Conservation (phyloP, 805 yeast species). For the Debaryomyces tyrocola region DNA sequence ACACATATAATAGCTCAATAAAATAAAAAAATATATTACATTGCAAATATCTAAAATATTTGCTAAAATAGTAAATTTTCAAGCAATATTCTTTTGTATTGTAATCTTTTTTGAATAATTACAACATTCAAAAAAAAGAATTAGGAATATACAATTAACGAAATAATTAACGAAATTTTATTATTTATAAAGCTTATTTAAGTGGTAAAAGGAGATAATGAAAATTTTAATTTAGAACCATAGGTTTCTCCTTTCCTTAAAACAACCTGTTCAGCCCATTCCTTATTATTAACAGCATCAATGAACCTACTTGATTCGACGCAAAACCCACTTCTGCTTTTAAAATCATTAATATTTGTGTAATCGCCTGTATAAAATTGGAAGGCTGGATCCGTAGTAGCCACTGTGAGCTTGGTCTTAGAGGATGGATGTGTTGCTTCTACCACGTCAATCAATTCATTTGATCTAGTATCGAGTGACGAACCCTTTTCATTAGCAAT, state of each 20-base stretch:
- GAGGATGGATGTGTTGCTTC: conserved; percentile 48
- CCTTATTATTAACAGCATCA: conserved; percentile 48
- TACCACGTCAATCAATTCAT: conserved; percentile 34
- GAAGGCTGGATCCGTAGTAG: conserved; percentile 65
- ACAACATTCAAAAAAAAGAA: no score
- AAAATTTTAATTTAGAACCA: conserved; percentile 45
- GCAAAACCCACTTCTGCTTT: conserved; percentile 55
- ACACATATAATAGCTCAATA: no score
- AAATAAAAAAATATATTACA: no score
- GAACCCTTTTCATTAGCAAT: conserved; percentile 39
- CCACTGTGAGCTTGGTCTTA: conserved; percentile 39
- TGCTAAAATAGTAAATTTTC: no score
- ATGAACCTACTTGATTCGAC: conserved; percentile 62
- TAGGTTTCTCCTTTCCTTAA: conserved; percentile 50
- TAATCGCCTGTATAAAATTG: conserved; percentile 65
- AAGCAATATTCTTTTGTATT: no score
- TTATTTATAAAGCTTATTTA: no score
- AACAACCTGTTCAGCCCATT: conserved; percentile 51
- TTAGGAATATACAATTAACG: no score
- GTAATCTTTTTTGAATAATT: no score
- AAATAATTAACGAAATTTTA: no score
- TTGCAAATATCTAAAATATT: no score
- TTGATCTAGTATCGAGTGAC: conserved; percentile 48
- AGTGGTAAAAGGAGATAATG: background rate
- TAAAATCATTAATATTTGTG: conserved; percentile 36